Evolutionary conservation across 176 grass and related monocot genomes (phyloP).

Genomic region (Bolboschoenus planiculmis): DNA sequence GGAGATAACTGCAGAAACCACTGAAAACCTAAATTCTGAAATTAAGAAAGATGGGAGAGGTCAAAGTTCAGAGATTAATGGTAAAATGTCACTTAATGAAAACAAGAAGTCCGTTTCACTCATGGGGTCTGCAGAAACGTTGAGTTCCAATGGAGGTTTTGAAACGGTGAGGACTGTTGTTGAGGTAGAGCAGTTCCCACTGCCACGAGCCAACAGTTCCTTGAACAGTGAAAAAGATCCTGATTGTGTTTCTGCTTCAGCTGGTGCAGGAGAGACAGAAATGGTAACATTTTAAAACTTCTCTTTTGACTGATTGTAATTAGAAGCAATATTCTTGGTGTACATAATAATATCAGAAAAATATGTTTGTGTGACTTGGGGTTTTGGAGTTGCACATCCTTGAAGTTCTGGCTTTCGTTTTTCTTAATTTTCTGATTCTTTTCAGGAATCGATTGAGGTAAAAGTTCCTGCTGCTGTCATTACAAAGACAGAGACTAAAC

Average conservation of each 20-base stretch:
- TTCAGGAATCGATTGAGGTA: slow-evolving; percentile 6
- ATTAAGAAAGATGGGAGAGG: slow-evolving; percentile 7
- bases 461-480: background rate
- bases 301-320: background rate
- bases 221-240: slow-evolving; percentile 5
- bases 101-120: background rate
- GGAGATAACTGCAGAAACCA: background rate
- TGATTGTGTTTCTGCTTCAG: slow-evolving; percentile 1
- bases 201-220: background rate
- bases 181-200: slow-evolving; percentile 24
- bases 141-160: background rate
- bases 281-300: background rate
- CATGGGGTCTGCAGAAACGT: background rate
- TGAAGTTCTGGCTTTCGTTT: background rate
- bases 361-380: background rate
- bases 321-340: background rate
- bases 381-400: background rate
- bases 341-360: background rate
- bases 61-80: slow-evolving; percentile 20
- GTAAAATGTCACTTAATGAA: background rate
- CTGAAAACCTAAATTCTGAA: slow-evolving; percentile 9
- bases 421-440: background rate
- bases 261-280: background rate
- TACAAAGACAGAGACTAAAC: slow-evolving; percentile 1
- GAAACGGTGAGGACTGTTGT: slow-evolving; percentile 11